Base-by-base conservation (phyloP, 495 filamentous ascomycete genomes). In the Jackrogersella minutella region DNA sequence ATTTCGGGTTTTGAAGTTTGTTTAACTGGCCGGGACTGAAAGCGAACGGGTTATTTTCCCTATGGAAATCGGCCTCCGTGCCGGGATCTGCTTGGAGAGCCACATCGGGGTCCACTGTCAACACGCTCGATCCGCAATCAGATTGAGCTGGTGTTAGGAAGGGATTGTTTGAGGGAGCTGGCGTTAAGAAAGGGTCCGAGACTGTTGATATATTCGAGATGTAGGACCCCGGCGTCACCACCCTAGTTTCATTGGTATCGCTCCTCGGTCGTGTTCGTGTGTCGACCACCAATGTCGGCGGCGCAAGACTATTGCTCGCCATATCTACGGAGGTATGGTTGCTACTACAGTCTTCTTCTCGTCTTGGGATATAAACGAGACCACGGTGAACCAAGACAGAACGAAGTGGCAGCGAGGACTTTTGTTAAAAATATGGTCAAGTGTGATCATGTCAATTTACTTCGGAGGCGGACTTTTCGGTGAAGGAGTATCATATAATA, bases 1-100 rank as follows among this genome's bases (percentile, higher is more conserved):
- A 93, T 78, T 96, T 97, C 0, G 93, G 93, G 56, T 93, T 93
- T 36, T 90, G 76, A 7, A 96, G 72, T 73, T 93, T 96, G 52
- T 84, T 86, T 67, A 96, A 70, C 47, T 94, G 91, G 0, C 93
- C 92, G 0, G 90, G 92, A 1, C 90, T 87, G 62, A 92, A 95
- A 0, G 90, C 92, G 59, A 96, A 96, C 36, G 81, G 86, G 74
- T 96, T 96, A 58, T 93, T 82, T 21, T 86, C 81, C 10, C 92
- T 88, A 30, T 86, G 62, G 66, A 94, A 96, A 66, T 92, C 90
- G 1, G 71, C 76, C 69, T 93, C 90, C 0, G 85, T 89, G 8
- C 88, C 87, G 5, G 86, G 87, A 75, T 93, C 90, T 0, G 91
- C 88, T 33, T 44, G 51, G 13, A 75, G 68, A 44, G 54, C 66